Percentiles rank a stretch among this genome's conserved stretches.
phyloP scores from a whole-genome alignment of 2,329 filamentous ascomycete species.

The Fusarium liriodendri region DNA sequence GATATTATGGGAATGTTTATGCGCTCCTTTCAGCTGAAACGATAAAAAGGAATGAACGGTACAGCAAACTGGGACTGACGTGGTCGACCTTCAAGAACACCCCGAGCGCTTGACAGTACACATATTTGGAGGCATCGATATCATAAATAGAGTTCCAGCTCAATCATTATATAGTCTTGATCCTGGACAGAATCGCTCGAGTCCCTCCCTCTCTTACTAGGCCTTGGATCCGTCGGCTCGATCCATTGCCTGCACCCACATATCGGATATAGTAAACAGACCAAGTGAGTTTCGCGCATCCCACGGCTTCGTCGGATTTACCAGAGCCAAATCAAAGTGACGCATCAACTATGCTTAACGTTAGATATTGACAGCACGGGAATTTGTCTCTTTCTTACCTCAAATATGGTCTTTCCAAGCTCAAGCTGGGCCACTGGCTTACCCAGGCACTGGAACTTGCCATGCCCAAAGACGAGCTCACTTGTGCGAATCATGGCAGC shows the following conservation, averaged over 20 bases:
- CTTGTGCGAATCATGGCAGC: slow-evolving; percentile 48
- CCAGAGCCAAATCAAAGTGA: slow-evolving; percentile 44
- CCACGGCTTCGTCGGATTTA: slow-evolving; percentile 45
- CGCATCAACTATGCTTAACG: slow-evolving; percentile 40
- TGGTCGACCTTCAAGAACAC: not conserved
- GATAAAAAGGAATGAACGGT: not conserved
- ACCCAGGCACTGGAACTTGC: slow-evolving; percentile 53
- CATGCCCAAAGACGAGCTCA: slow-evolving; percentile 53
- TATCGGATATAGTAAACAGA: slow-evolving; percentile 46
- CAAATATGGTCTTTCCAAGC: slow-evolving; percentile 52
- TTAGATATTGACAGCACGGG: not conserved
- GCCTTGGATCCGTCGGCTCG: not conserved
- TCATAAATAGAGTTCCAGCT: not conserved
- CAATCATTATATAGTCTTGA: not conserved
- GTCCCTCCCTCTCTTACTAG: not conserved
- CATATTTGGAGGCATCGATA: not conserved
- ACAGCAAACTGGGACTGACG: not conserved
- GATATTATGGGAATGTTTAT: not conserved
- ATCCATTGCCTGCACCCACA: slow-evolving; percentile 48
- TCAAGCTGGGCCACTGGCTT: slow-evolving; percentile 53
- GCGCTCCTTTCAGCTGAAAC: not conserved
- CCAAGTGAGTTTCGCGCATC: slow-evolving; percentile 41
- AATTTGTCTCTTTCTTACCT: slow-evolving; percentile 46
- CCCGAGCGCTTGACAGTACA: not conserved
- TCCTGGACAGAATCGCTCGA: not conserved